Percentiles rank a stretch among this genome's conserved stretches.
phyloP scores from a whole-genome alignment of 2,329 filamentous ascomycete species.

The Pestalotiopsis sp. region DNA sequence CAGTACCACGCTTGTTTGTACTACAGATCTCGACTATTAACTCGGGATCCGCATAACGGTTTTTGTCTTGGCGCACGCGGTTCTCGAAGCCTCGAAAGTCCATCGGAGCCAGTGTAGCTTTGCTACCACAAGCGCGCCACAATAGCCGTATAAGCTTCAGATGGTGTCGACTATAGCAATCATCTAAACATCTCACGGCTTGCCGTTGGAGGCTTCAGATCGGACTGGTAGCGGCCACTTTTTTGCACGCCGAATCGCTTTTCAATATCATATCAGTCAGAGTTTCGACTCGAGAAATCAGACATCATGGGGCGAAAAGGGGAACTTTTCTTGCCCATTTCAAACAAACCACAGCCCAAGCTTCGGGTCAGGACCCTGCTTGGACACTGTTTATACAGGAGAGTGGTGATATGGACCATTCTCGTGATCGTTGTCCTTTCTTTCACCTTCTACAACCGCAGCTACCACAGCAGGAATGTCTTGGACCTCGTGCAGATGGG shows the following conservation, averaged over 20 bases:
- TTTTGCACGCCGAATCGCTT: neutral
- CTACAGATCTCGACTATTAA: neutral
- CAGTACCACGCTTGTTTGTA: neutral
- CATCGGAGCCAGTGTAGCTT: neutral
- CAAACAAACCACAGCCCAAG: constrained; percentile 34
- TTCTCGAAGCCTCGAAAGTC: neutral
- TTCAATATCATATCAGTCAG: constrained; percentile 21
- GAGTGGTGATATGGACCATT: constrained; percentile 52
- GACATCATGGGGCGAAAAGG: constrained; percentile 19
- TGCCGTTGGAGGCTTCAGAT: neutral
- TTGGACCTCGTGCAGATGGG: constrained; percentile 27
- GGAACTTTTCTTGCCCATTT: constrained; percentile 28
- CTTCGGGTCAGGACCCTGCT: constrained; percentile 46
- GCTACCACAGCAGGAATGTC: constrained; percentile 24
- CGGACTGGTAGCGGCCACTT: neutral
- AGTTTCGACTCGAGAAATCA: constrained; percentile 19
- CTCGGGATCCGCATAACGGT: neutral
- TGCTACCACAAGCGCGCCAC: constrained; percentile 9
- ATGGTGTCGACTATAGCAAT: neutral
- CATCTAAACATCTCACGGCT: constrained; percentile 7
- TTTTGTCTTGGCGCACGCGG: neutral
- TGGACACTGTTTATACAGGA: constrained; percentile 52
- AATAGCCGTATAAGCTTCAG: neutral
- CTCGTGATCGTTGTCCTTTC: constrained; percentile 40
- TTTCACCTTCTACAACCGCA: constrained; percentile 38